phyloP scores from a whole-genome alignment of 352 stramenopile species.

The Globisporangium parvum region DNA sequence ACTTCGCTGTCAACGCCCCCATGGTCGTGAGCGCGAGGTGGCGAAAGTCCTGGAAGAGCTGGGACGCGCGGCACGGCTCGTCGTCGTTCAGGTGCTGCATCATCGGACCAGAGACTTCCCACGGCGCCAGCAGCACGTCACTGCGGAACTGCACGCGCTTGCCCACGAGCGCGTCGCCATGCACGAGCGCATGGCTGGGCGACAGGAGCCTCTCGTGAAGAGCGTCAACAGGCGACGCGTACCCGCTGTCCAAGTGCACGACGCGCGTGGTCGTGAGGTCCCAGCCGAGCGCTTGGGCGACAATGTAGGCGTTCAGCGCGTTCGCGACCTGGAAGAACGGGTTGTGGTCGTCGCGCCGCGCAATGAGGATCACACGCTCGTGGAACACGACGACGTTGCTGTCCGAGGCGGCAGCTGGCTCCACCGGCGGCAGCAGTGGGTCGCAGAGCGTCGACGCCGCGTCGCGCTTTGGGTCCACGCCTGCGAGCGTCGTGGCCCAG shows the following conservation, averaged over 20 bases:
- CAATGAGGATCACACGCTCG: constrained; percentile 10
- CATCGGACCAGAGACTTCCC: constrained; percentile 44
- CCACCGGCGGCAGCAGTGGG: background rate
- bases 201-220: constrained; percentile 22
- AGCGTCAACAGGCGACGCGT: constrained; percentile 15
- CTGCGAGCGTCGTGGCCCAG: constrained; percentile 8
- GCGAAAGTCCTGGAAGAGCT: constrained; percentile 50
- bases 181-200: constrained; percentile 13
- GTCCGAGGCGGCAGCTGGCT: background rate
- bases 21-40: constrained; percentile 17
- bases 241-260: constrained; percentile 23
- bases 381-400: constrained; percentile 3
- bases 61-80: constrained; percentile 47
- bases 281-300: constrained; percentile 14
- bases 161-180: constrained; percentile 12
- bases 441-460: constrained; percentile 6
- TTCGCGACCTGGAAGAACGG: constrained; percentile 28
- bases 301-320: constrained; percentile 23
- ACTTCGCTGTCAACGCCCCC: constrained; percentile 1
- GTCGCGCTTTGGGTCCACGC: constrained; percentile 4
- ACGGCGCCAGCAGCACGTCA: constrained; percentile 41
- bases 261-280: constrained; percentile 14
- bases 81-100: constrained; percentile 66
- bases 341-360: constrained; percentile 28
- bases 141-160: constrained; percentile 20